These are phyloP conservation scores for Leishmania braziliensis DNA, from an alignment of 208 protist genomes.

Conservation along the genomic window DNA sequence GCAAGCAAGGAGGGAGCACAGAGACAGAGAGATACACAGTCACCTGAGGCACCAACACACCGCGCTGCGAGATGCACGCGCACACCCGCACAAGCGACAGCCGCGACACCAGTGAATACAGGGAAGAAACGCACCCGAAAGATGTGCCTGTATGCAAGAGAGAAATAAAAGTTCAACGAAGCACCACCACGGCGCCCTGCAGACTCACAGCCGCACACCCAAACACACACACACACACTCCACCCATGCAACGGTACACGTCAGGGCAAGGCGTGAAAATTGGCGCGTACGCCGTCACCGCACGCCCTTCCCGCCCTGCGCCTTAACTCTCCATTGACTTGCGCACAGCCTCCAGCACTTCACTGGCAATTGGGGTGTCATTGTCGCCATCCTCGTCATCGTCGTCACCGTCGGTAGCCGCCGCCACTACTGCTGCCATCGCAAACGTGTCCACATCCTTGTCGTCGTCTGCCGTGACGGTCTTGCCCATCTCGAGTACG, in stretches of 20 bases:
- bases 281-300: neutral
- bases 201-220: neutral
- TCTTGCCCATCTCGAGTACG: slow-evolving; percentile 37
- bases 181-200: neutral
- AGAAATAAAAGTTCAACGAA: neutral
- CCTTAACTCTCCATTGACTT: slow-evolving; percentile 36
- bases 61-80: neutral
- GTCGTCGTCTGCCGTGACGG: slow-evolving; percentile 8
- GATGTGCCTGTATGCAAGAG: neutral
- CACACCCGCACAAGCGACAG: neutral
- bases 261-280: neutral
- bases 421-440: slow-evolving; percentile 3
- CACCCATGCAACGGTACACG: neutral
- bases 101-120: neutral
- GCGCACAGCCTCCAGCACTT: slow-evolving; percentile 35
- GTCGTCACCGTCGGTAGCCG: slow-evolving; percentile 3
- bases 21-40: neutral
- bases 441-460: slow-evolving; percentile 16
- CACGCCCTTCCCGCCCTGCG: slow-evolving; percentile 3
- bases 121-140: neutral
- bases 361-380: slow-evolving; percentile 23
- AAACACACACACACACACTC: neutral
- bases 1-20: neutral
- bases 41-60: neutral
- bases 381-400: slow-evolving; percentile 25